Evolutionary conservation across 352 stramenopile species (phyloP), one percentile per base, ranked within the genome.

Genomic region (Pythium oligandrum): DNA sequence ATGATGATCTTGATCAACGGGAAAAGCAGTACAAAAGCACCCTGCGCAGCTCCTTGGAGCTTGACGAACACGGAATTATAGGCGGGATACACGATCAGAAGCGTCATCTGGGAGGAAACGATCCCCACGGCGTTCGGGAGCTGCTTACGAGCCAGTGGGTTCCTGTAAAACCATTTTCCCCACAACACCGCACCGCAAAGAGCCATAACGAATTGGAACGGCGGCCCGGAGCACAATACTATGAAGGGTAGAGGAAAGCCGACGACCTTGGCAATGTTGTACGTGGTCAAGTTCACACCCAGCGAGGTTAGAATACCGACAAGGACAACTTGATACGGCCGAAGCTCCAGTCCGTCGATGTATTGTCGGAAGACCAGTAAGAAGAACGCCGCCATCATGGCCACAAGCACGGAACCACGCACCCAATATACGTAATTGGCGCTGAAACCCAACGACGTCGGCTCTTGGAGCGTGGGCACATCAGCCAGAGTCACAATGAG

Each of bases 191-290:
- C 12, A 43, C 50, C 42, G 42, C 49, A 8, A 26, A 10, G 32
- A 40, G 44, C 26, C 51, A 57, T 6, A 17, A 12, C 26, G 17
- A 32, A 4, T 17, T 42, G 39, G 39, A 57, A 32, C 42, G 51
- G 6, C 42, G 50, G 30, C 57, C 48, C 2, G 62, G 53, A 8
- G 68, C 56, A 9, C 76, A 26, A 26, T 26, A 26, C 61, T 11
- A 50, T 61, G 48, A 80, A 76, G 0, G 67, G 67, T 9, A 76
- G 43, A 3, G 68, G 68, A 46, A 70, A 80, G 0, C 71, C 71
- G 32, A 80, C 61, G 0, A 12, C 6, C 7, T 57, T 9, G 0
- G 61, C 59, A 3, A 70, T 5, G 1, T 11, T 30, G 38, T 64
- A 63, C 17, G 63, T 17, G 1, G 54, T 44, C 12, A 46, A 8